Conservation (phyloP, 495 filamentous ascomycete genomes). For the Daldinia decipiens region DNA sequence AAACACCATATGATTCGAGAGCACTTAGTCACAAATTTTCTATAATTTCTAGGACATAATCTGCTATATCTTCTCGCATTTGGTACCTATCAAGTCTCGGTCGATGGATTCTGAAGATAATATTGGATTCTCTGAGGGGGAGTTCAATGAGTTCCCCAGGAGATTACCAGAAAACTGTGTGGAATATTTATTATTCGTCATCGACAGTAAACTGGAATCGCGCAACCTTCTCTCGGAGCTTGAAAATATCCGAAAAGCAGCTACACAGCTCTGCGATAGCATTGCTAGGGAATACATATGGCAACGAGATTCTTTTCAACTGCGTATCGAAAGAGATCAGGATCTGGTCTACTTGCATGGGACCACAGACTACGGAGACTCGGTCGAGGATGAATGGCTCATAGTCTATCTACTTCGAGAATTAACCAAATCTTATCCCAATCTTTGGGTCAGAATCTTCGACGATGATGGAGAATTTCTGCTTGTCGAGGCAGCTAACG, state of each 20-base stretch:
- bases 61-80: background rate
- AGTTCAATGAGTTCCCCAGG: slow-evolving; percentile 73
- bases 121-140: slow-evolving; percentile 51
- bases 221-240: slow-evolving; percentile 64
- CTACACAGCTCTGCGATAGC: slow-evolving; percentile 67
- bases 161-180: slow-evolving; percentile 86
- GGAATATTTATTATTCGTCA: slow-evolving; percentile 82
- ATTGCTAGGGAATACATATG: slow-evolving; percentile 89
- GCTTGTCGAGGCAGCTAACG: slow-evolving; percentile 90
- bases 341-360: slow-evolving; percentile 70
- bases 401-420: slow-evolving; percentile 91
- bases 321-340: slow-evolving; percentile 67
- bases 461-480: slow-evolving; percentile 96
- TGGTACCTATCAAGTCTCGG: background rate
- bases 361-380: slow-evolving; percentile 86
- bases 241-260: slow-evolving; percentile 74
- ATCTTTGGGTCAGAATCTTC: slow-evolving; percentile 82
- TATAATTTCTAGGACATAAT: background rate
- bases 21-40: background rate
- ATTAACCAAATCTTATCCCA: slow-evolving; percentile 74
- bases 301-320: slow-evolving; percentile 82
- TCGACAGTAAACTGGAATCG: slow-evolving; percentile 66
- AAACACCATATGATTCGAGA: too few relatives aligned
- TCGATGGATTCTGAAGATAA: slow-evolving; percentile 41
- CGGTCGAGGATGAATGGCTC: slow-evolving; percentile 96